phyloP scores from a whole-genome alignment of 352 stramenopile species.

The Globisporangium cederbergense region DNA sequence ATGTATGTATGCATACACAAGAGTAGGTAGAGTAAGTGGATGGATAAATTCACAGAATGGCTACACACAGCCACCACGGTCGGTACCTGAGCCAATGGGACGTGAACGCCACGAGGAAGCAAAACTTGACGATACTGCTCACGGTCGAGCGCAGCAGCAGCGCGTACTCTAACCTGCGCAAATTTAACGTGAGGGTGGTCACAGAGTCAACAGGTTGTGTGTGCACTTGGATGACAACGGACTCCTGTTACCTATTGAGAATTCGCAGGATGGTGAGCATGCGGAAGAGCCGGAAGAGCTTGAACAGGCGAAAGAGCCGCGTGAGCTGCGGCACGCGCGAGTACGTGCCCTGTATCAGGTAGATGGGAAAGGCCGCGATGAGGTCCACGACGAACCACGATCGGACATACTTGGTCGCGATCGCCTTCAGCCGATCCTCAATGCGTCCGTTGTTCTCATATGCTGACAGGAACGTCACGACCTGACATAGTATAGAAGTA shows the following conservation, averaged over 20 bases:
- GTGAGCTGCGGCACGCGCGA: constrained; percentile 59
- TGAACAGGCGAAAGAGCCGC: constrained; percentile 56
- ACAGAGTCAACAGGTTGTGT: neutral
- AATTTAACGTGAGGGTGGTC: neutral
- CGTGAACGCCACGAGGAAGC: constrained; percentile 63
- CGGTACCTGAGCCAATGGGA: constrained; percentile 57
- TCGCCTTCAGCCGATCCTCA: constrained; percentile 37
- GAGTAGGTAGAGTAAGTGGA: neutral
- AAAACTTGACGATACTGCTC: constrained; percentile 61
- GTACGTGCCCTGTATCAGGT: constrained; percentile 59
- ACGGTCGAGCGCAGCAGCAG: constrained; percentile 73
- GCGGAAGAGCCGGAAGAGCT: constrained; percentile 60
- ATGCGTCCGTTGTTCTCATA: constrained; percentile 63
- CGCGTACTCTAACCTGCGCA: constrained; percentile 28
- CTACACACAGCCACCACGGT: neutral
- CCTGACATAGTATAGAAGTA: constrained; percentile 18
- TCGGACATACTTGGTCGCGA: constrained; percentile 55
- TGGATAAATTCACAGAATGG: neutral
- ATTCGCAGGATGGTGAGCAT: constrained; percentile 64
- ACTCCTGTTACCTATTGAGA: constrained; percentile 32
- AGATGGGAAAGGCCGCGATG: constrained; percentile 70
- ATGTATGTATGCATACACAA: neutral
- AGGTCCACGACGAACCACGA: constrained; percentile 78
- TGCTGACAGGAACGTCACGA: constrained; percentile 71
- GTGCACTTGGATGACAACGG: neutral